phyloP scores from a whole-genome alignment of 805 yeast species.

The Sungouiella blattae region DNA sequence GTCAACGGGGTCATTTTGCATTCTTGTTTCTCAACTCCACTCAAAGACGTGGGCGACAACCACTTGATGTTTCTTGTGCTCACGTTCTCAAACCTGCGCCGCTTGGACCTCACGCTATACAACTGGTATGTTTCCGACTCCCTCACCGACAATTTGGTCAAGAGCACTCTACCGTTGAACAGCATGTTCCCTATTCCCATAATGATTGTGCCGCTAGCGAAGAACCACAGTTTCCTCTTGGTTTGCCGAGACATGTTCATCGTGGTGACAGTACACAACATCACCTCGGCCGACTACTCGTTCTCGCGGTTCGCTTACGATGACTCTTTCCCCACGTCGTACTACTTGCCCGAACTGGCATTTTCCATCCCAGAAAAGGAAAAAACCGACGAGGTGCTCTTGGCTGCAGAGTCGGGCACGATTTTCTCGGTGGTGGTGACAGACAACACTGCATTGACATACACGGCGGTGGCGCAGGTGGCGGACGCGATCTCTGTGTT shows the following conservation, averaged over 20 bases:
- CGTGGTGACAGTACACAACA: slow-evolving; percentile 40
- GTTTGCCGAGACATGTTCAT: slow-evolving; percentile 31
- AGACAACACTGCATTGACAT: slow-evolving; percentile 13
- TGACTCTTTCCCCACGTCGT: slow-evolving; percentile 41
- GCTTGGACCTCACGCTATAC: slow-evolving; percentile 35
- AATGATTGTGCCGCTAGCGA: slow-evolving; percentile 37
- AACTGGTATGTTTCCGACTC: slow-evolving; percentile 40
- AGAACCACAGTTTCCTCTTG: slow-evolving; percentile 35
- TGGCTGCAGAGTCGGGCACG: slow-evolving; percentile 34
- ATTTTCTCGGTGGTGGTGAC: slow-evolving; percentile 27
- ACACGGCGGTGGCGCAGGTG: slow-evolving; percentile 30
- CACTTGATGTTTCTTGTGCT: slow-evolving; percentile 34
- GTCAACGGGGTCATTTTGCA: slow-evolving; percentile 41
- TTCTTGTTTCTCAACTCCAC: slow-evolving; percentile 41
- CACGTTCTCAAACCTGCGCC: slow-evolving; percentile 32
- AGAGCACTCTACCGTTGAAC: slow-evolving; percentile 39
- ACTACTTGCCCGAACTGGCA: slow-evolving; percentile 21
- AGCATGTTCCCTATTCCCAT: slow-evolving; percentile 40
- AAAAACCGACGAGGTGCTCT: slow-evolving; percentile 23
- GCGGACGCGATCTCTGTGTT: slow-evolving; percentile 35
- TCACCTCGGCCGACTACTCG: slow-evolving; percentile 44
- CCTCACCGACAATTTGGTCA: slow-evolving; percentile 25
- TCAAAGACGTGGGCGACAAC: slow-evolving; percentile 19
- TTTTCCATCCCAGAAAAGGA: not conserved
- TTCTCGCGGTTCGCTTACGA: slow-evolving; percentile 21